Conservation (phyloP, 495 filamentous ascomycete genomes). For the Penicillium arizonense region DNA sequence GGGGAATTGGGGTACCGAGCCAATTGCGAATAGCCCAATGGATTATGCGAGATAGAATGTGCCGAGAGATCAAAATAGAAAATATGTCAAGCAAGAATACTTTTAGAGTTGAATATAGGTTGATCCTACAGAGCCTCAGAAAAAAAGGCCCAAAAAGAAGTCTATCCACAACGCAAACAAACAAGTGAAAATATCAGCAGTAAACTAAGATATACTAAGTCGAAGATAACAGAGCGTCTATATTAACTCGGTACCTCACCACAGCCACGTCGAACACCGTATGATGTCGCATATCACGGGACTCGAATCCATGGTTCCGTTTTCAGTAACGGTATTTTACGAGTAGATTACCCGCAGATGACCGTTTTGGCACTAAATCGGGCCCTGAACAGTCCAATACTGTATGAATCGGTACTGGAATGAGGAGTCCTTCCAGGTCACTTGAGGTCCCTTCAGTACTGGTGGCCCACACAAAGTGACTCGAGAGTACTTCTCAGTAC, state of each 20-base stretch:
- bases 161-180: no score
- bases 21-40: no score
- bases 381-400: constrained; percentile 6
- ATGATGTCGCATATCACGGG: constrained; percentile 2
- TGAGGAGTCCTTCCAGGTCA: constrained; percentile 3
- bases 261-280: background rate
- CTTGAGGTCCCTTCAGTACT: constrained; percentile 13
- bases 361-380: background rate
- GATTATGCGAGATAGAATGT: no score
- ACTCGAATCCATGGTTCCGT: constrained; percentile 6
- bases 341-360: constrained; percentile 12
- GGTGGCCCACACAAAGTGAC: constrained; percentile 27
- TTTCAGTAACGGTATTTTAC: constrained; percentile 11
- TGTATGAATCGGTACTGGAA: constrained; percentile 11
- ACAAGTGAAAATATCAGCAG: no score
- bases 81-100: no score
- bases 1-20: no score
- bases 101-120: no score
- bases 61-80: no score
- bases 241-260: no score
- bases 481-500: constrained; percentile 14
- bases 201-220: background rate
- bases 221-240: no score
- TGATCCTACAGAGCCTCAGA: no score
- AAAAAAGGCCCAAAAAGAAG: no score